These are phyloP conservation scores for Alternaria atra DNA, from an alignment of 2,329 filamentous ascomycete species.

Conservation along the genomic window DNA sequence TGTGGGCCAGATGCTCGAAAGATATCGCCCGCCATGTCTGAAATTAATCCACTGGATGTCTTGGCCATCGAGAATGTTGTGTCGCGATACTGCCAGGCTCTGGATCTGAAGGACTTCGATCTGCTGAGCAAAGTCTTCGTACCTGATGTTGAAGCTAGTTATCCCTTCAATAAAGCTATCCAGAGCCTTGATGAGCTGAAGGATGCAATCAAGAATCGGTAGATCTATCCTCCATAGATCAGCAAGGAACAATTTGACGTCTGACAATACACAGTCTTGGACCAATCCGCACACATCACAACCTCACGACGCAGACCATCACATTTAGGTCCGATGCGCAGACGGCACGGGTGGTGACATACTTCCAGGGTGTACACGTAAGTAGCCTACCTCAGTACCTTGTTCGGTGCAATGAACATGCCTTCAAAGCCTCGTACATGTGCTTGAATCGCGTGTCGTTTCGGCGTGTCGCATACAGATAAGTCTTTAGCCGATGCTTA, in stretches of 20 bases:
- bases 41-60: constrained; percentile 35
- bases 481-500: neutral
- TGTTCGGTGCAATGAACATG: neutral
- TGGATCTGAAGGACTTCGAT: constrained; percentile 54
- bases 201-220: constrained; percentile 48
- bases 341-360: constrained; percentile 49
- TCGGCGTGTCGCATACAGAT: neutral
- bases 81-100: constrained; percentile 55
- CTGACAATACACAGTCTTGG: constrained; percentile 42
- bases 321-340: constrained; percentile 39
- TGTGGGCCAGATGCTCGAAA: neutral
- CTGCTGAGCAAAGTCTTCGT: constrained; percentile 54
- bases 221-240: neutral
- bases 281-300: constrained; percentile 54
- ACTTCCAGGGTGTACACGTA: constrained; percentile 54
- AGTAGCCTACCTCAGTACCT: neutral
- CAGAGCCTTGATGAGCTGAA: constrained; percentile 47
- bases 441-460: neutral
- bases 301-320: constrained; percentile 55
- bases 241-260: neutral
- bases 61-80: constrained; percentile 55
- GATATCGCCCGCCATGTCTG: constrained; percentile 16
- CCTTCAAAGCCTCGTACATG: neutral
- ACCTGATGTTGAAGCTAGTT: constrained; percentile 51
- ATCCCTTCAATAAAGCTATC: constrained; percentile 50